A percentile compares a stretch with the other conserved stretches of the same genome.
These are phyloP conservation scores for Penicillium soppii DNA, from an alignment of 495 filamentous ascomycete species.

Conservation along the genomic window DNA sequence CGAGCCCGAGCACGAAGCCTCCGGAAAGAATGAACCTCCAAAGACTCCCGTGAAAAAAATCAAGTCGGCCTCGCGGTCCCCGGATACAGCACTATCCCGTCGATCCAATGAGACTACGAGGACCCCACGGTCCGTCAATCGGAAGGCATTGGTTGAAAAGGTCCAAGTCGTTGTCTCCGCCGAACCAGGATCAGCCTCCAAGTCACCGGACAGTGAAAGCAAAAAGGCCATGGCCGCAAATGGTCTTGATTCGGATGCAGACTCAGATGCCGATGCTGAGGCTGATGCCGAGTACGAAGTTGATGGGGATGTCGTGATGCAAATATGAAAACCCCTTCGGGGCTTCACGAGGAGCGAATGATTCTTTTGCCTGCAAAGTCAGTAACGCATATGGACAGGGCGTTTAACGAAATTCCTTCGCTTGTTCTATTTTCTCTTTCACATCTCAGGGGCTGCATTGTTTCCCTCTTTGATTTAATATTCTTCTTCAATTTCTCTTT, in stretches of 20 bases:
- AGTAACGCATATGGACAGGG: slow-evolving; percentile 26
- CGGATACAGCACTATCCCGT: slow-evolving; percentile 15
- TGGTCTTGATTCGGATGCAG: slow-evolving; percentile 22
- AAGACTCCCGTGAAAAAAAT: slow-evolving; percentile 20
- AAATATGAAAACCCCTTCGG: slow-evolving; percentile 25
- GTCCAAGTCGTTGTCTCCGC: slow-evolving; percentile 35
- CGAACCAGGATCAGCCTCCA: slow-evolving; percentile 21
- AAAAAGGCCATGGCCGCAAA: slow-evolving; percentile 15
- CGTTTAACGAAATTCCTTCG: slow-evolving; percentile 18
- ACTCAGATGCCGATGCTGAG: slow-evolving; percentile 33
- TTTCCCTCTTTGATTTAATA: slow-evolving; percentile 10
- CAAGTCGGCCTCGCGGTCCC: slow-evolving; percentile 16
- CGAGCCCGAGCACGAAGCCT: slow-evolving; percentile 6
- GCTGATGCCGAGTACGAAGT: slow-evolving; percentile 32
- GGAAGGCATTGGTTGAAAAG: slow-evolving; percentile 43
- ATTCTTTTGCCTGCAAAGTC: slow-evolving; percentile 8
- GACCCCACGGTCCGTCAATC: slow-evolving; percentile 31
- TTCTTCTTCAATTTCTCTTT: neutral
- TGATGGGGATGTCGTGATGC: slow-evolving; percentile 41
- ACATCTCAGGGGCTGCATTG: neutral
- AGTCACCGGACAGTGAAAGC: neutral
- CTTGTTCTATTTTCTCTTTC: slow-evolving; percentile 8
- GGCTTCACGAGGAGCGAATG: slow-evolving; percentile 2
- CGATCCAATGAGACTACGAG: slow-evolving; percentile 18
- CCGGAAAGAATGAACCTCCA: neutral